Evolutionary conservation across 1,139 yeast species (phyloP), one percentile per base, ranked within the genome.

Genomic region (Entelexis paramagnoliae): DNA sequence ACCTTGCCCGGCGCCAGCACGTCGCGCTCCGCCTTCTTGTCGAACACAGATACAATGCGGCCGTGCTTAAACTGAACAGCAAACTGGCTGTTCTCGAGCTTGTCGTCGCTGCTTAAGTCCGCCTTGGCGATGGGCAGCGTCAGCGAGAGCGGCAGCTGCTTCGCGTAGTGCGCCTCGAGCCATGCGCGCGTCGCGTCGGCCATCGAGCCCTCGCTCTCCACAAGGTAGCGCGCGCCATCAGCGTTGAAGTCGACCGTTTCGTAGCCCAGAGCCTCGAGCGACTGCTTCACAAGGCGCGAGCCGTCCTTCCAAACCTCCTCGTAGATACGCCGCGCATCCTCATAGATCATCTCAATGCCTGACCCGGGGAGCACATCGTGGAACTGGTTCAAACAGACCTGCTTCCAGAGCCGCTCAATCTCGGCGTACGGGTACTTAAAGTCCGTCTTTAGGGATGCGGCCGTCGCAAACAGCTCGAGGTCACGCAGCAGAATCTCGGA

Each of bases 331-430:
- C 81, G 77, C n/a, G 89, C 96, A 64, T 91, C 97, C 57, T 87
- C 88, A 66, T 91, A 91, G 22, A 91, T 96, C 82, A 86, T 81
- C 55, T 88, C 96, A 62, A 91, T 91, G 68, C 95, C 86, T 26
- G 95, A 83, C 2, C 98, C 98, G 7, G 98, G 97, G 53, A 91
- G 74, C 16, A 91, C 96, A 70, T 91, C 97, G 66, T 91, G 98
- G 71, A 91, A 91, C 66, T 91, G 97, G 66, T 95, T 88, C 56
- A 91, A 72, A 58, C 89, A 79, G 36, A 89, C 78, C 65, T 85
- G 81, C 66, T 87, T 93, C 97, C 97, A 91, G 53, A 88, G 68
- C 1, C 69, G 75, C 58, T 80, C 80, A 50, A 91, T 75, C 55
- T 80, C 76, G 49, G 75, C 69, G 26, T 75, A 72, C 1, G 97